Conservation (phyloP, 2,329 filamentous ascomycete genomes). For the Fusarium sublunatum region DNA sequence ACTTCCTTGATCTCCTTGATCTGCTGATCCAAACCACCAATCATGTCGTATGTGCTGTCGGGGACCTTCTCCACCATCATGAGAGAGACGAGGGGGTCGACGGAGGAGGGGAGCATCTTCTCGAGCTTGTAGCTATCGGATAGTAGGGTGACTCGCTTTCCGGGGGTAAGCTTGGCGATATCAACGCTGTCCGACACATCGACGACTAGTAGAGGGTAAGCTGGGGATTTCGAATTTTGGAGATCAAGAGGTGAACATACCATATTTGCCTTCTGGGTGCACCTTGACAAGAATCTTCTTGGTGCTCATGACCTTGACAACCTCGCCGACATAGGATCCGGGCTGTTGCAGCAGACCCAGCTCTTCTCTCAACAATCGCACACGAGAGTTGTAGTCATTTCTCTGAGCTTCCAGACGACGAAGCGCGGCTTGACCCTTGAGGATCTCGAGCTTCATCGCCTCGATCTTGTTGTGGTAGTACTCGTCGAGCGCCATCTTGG, state of each 20-base stretch:
- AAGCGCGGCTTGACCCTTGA: constrained; percentile 95
- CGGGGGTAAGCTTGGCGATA: constrained; percentile 92
- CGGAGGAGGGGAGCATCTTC: constrained; percentile 97
- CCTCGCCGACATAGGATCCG: constrained; percentile 97
- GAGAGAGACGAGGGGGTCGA: constrained; percentile 96
- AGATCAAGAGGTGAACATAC: constrained; percentile 61
- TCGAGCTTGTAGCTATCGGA: constrained; percentile 99
- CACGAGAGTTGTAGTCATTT: constrained; percentile 99
- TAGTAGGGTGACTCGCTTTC: constrained; percentile 95
- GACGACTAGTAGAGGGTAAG: constrained; percentile 72
- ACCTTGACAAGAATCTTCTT: constrained; percentile 99
- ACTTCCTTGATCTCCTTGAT: constrained; percentile 99
- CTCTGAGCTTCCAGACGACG: constrained; percentile 96
- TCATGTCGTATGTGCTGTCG: constrained; percentile 99
- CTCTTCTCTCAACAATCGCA: constrained; percentile 93
- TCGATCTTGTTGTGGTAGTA: constrained; percentile 99
- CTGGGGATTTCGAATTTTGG: neutral
- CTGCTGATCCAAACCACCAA: constrained; percentile 97
- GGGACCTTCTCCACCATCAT: constrained; percentile 99
- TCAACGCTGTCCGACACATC: constrained; percentile 96
- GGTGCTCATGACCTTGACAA: constrained; percentile 99
- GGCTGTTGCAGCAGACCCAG: constrained; percentile 95
- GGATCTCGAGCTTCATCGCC: constrained; percentile 99
- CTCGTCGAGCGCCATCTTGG: constrained; percentile 96
- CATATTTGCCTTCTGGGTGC: constrained; percentile 99